Evolutionary conservation across 495 filamentous ascomycete genomes (phyloP), one percentile per base, ranked within the genome.

Genomic region (Ascobolus immersus): DNA sequence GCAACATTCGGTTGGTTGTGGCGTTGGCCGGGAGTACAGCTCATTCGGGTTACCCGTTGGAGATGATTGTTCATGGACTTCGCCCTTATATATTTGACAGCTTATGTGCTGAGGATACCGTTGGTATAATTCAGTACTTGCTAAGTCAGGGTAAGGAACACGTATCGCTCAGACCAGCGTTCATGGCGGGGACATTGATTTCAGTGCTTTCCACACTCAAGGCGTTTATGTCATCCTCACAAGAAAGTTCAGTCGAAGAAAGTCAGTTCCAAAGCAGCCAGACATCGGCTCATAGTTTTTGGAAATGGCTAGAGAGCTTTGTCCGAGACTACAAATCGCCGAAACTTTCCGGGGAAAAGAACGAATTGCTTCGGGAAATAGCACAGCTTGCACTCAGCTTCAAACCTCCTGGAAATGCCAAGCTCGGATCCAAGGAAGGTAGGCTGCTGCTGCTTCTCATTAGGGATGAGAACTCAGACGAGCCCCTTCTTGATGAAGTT

Each of bases 61-160:
- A 94, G 46, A 89, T 92, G 80, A 56, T 82, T 1, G 57, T 94
- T 17, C 74, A 80, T 43, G 67, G 77, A 3, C 60, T 94, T 25
- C 60, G 71, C 12, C 71, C 73, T 2, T 91, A 77, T 39, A 58
- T 93, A 13, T 65, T 67, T 1, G 77, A 93, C 43, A 55, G 67
- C 2, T 68, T 81, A 44, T 94, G 82, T 50, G 74, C 81, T n/a
- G 77, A 92, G 41, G 86, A 99, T 56, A 69, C 77, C 4, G 54
- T 94, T 21, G 84, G 80, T 0, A 64, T 99, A 21, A 61, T 77
- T 26, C 78, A 79, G 55, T 93, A 91, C 47, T 61, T 99, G 2
- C 52, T 94, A 6, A 59, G 66, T 4, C 55, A 62, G 28, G 82
- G 89, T 5, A 60, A 56, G 12, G 35, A 53, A 14, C 72, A 86